Base-by-base conservation (phyloP, 192 early-diverging fungal genomes). In the Coemansia sp. region DNA sequence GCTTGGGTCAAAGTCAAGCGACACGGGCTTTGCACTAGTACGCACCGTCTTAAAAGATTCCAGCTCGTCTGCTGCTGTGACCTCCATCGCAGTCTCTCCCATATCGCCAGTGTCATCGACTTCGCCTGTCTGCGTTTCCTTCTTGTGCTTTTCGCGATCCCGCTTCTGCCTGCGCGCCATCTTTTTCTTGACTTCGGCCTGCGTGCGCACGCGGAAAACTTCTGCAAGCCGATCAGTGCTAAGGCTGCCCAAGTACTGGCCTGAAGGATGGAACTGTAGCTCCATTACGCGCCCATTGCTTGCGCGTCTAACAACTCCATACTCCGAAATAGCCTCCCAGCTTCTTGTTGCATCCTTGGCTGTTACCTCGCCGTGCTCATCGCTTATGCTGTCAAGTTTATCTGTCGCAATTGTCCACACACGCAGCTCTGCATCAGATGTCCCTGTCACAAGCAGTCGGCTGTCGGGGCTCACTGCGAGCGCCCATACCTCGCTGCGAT, bases 401-500 rank as follows among this genome's bases (percentile, higher is more conserved):
- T 41, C 56, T 10, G 62, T 25, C 52, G 95, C 84, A 48, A 98
- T 82, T 41, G 83, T 87, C 96, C 96, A 98, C 19, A 95, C 91
- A 54, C 89, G 89, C 60, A 97, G 82, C 58, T 88, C 89, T 7
- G 86, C 69, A 61, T 98, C 96, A 4, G 88, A 86, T 6, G 93
- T 88, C 62, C 93, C 96, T 3, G 95, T 94, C 14, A 95, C 85
- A 26, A 95, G 73, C 44, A 89, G 69, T 0, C 72, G 85, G 51
- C 84, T 82, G 53, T 90, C 88, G 12, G 73, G 74, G 28, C 84
- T 86, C 19, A 88, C 72, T 28, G 87, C 95, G 71, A 93, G 78
- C 7, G 88, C 85, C 95, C 97, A 98, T 14, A 97, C 90, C 69
- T 98, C 95, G 60, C 88, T 92, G 60, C 95, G 90, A 64, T 98